Percentiles rank a stretch among this genome's conserved stretches.
phyloP scores from a whole-genome alignment of 192 early-diverging fungal species.

The Backusella liffmaniae region DNA sequence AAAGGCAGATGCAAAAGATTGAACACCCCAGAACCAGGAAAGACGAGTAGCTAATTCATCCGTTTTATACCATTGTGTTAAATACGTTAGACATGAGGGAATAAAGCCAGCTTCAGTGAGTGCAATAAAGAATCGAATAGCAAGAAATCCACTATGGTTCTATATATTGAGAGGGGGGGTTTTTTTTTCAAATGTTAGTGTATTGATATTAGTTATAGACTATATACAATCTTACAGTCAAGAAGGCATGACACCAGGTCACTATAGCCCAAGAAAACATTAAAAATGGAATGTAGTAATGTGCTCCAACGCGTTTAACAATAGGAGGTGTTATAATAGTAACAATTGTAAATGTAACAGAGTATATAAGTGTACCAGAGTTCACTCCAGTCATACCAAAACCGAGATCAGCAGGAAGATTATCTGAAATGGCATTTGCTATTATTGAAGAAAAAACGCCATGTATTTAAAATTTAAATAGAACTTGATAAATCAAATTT shows the following conservation, averaged over 20 bases:
- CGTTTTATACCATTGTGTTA: slow-evolving; percentile 52
- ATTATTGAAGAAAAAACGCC: not conserved
- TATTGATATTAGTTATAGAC: slow-evolving; percentile 14
- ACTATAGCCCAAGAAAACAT: slow-evolving; percentile 26
- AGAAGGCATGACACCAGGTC: slow-evolving; percentile 21
- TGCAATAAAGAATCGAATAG: slow-evolving; percentile 46
- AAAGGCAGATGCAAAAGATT: slow-evolving; percentile 50
- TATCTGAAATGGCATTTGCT: slow-evolving; percentile 47
- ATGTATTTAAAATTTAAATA: not conserved
- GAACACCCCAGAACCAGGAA: slow-evolving; percentile 50
- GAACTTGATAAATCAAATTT: not conserved
- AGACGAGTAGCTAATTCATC: slow-evolving; percentile 50
- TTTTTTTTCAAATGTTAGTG: not conserved
- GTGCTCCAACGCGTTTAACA: slow-evolving; percentile 45
- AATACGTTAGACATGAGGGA: slow-evolving; percentile 36
- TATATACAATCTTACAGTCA: not conserved
- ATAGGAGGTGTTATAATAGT: slow-evolving; percentile 52
- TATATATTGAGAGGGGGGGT: not conserved
- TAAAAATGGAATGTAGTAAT: slow-evolving; percentile 52
- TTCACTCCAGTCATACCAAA: slow-evolving; percentile 43
- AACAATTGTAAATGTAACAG: slow-evolving; percentile 37
- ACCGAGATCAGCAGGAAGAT: slow-evolving; percentile 40
- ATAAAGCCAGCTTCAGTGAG: slow-evolving; percentile 46
- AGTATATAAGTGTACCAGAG: slow-evolving; percentile 42
- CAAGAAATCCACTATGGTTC: slow-evolving; percentile 39